These are phyloP conservation scores for Suillus luteus DNA, from an alignment of 768 basidiomycete species.

Conservation along the genomic window DNA sequence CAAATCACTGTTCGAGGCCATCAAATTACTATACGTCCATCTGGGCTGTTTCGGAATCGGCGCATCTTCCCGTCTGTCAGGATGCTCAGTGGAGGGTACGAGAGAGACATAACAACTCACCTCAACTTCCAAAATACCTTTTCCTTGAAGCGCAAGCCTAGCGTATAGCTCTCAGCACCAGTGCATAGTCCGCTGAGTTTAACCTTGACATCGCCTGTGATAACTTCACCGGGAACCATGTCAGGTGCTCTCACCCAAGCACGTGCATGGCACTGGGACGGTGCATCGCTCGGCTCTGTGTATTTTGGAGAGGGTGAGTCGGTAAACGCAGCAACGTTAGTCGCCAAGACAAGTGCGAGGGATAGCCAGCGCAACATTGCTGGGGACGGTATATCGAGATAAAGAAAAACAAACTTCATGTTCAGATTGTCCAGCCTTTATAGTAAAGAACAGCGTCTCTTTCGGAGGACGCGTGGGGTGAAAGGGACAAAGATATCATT, in stretches of 20 bases:
- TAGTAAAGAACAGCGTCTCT: not conserved
- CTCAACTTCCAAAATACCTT: too few species aligned
- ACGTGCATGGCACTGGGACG: not conserved
- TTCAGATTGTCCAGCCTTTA: not conserved
- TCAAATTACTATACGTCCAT: not conserved
- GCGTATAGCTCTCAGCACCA: not conserved
- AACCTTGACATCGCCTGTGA: constrained; percentile 5
- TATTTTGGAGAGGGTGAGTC: not conserved
- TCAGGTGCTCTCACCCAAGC: constrained; percentile 12
- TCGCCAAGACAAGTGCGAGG: not conserved
- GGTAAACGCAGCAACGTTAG: not conserved
- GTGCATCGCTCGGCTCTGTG: not conserved
- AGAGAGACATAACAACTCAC: not conserved
- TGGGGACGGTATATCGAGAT: not conserved
- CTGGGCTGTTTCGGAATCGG: too few species aligned
- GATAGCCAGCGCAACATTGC: not conserved
- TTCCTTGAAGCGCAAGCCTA: too few species aligned
- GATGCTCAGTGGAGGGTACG: too few species aligned
- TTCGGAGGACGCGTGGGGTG: not conserved
- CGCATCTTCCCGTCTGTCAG: not conserved
- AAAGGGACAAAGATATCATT: not conserved
- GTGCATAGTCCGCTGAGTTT: constrained; percentile 1
- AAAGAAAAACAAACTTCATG: not conserved
- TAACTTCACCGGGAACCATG: constrained; percentile 6
- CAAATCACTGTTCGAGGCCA: too few species aligned